phyloP scores from a whole-genome alignment of 75 land plant species.

The Pinus taeda region DNA sequence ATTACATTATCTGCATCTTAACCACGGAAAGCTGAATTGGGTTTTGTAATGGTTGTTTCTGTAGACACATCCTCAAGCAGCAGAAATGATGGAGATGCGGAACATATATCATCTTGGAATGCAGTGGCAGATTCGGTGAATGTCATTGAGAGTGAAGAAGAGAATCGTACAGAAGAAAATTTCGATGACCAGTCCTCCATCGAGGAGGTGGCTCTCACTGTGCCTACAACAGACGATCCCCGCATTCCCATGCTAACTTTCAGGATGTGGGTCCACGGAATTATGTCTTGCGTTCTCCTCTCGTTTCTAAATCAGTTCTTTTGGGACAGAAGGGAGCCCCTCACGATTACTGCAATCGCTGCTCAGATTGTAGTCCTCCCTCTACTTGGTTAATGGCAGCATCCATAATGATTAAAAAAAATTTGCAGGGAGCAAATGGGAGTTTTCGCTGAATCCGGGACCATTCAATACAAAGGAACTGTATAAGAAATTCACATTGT shows the following conservation, averaged over 20 bases:
- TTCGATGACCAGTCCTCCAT: conserved; percentile 48
- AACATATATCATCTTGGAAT: not conserved
- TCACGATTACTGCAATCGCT: conserved; percentile 49
- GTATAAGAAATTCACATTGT: conserved; percentile 58
- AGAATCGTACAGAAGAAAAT: not conserved
- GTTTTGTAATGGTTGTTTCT: too few species aligned
- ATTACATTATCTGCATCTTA: too few species aligned
- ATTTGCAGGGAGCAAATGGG: conserved; percentile 32
- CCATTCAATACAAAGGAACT: conserved; percentile 65
- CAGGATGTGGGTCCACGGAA: conserved; percentile 75
- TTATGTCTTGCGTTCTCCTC: conserved; percentile 56
- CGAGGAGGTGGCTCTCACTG: conserved; percentile 74
- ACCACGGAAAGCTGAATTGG: too few species aligned
- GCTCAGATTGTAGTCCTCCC: conserved; percentile 69
- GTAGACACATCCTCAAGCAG: too few species aligned
- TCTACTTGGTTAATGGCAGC: conserved; percentile 42
- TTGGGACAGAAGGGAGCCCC: conserved; percentile 67
- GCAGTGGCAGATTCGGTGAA: not conserved
- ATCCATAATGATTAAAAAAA: conserved; percentile 20
- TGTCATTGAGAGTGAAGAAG: not conserved
- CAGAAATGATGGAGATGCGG: too few species aligned
- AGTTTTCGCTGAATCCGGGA: conserved; percentile 49
- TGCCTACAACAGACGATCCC: conserved; percentile 72
- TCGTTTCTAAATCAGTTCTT: conserved; percentile 86
- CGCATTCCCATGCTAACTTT: conserved; percentile 63